Evolutionary conservation across 345 rosid species (phyloP).

Genomic region (Kernera saxatilis): DNA sequence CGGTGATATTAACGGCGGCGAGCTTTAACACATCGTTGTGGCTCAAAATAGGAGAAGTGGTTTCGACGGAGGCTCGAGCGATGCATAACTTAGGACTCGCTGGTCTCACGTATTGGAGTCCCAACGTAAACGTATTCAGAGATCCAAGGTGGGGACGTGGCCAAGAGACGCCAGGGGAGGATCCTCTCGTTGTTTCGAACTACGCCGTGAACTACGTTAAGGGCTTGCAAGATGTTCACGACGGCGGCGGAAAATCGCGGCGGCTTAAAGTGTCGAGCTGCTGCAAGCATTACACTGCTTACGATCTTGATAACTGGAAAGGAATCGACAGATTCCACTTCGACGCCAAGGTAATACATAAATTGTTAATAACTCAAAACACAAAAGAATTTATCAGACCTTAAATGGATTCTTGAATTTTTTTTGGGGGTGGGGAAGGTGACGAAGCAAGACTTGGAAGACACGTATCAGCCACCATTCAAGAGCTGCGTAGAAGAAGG

Average conservation of each 20-base stretch:
- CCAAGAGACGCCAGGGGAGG: constrained; percentile 53
- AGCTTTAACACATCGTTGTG: constrained; percentile 53
- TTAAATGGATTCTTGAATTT: not conserved
- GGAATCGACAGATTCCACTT: constrained; percentile 38
- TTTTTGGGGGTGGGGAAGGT: constrained; percentile 25
- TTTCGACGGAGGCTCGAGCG: constrained; percentile 43
- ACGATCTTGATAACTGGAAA: constrained; percentile 51
- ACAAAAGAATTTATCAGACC: not conserved
- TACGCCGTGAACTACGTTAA: constrained; percentile 43
- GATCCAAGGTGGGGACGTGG: constrained; percentile 56
- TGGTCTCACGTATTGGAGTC: constrained; percentile 54
- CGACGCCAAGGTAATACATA: constrained; percentile 37
- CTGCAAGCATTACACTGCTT: constrained; percentile 58
- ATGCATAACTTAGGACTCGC: constrained; percentile 38
- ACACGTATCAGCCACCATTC: constrained; percentile 47
- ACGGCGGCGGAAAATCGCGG: constrained; percentile 6
- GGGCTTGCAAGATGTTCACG: constrained; percentile 45
- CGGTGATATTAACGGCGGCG: constrained; percentile 46
- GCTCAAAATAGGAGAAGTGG: constrained; percentile 48
- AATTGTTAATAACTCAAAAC: not conserved
- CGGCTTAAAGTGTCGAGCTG: constrained; percentile 44
- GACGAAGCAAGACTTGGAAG: constrained; percentile 45
- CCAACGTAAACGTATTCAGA: constrained; percentile 44
- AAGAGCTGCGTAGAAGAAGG: constrained; percentile 43
- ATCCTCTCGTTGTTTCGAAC: constrained; percentile 37